A percentile compares a stretch with the other conserved stretches of the same genome.
Conservation (phyloP, 441 rosid species). For the Adansonia madagascariensis region DNA sequence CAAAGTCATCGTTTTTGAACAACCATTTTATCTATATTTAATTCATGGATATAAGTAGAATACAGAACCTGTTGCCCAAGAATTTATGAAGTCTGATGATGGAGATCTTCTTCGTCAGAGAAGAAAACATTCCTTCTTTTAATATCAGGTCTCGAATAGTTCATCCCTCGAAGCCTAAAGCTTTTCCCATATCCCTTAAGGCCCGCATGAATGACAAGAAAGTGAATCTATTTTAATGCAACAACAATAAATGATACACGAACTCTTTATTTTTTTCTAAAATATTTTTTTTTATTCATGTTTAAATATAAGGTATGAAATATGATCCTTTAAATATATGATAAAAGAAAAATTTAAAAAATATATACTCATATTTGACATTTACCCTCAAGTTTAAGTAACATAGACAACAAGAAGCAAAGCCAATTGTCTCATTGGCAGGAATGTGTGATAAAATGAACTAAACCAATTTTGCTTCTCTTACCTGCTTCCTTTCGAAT, state of each 20-base stretch:
- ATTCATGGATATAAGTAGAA: background rate
- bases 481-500: conserved; percentile 4
- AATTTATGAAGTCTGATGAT: conserved; percentile 43
- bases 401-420: too few species aligned
- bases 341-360: too few species aligned
- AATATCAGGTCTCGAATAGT: conserved; percentile 42
- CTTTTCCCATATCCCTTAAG: conserved; percentile 40
- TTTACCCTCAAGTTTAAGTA: too few species aligned
- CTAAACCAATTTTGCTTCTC: too few species aligned
- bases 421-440: background rate
- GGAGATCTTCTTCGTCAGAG: conserved; percentile 42
- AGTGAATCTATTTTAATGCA: background rate
- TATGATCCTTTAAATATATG: too few species aligned
- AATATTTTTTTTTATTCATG: too few species aligned
- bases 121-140: conserved; percentile 39
- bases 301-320: too few species aligned
- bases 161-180: conserved; percentile 38
- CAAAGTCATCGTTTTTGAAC: background rate
- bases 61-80: conserved; percentile 40
- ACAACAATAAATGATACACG: too few species aligned
- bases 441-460: background rate
- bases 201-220: conserved; percentile 20
- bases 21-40: too few species aligned
- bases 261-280: too few species aligned
- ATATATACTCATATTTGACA: too few species aligned